phyloP scores from a whole-genome alignment of 2,329 filamentous ascomycete genomes.

The Xylariaceae sp. region DNA sequence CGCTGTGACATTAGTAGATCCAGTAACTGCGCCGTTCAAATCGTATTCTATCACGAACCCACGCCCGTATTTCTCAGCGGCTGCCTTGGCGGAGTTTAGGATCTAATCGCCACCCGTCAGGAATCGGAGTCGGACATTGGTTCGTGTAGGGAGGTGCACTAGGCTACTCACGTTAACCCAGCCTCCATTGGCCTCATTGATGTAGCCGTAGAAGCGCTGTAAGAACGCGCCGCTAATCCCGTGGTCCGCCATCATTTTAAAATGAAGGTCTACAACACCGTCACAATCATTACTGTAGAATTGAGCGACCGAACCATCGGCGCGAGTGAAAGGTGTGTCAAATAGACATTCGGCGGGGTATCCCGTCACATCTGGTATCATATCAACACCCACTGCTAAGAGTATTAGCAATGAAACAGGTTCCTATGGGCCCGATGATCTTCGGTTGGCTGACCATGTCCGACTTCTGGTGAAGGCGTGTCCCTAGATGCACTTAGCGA shows the following conservation, averaged over 20 bases:
- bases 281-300: constrained; percentile 37
- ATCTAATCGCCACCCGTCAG: constrained; percentile 25
- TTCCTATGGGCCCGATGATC: neutral
- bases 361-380: constrained; percentile 34
- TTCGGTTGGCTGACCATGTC: constrained; percentile 28
- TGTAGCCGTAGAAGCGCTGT: constrained; percentile 36
- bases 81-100: constrained; percentile 28
- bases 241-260: constrained; percentile 34
- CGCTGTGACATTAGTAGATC: constrained; percentile 29
- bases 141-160: too few species aligned
- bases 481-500: constrained; percentile 20
- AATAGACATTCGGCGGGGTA: constrained; percentile 36
- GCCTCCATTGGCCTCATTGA: constrained; percentile 33
- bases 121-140: too few species aligned
- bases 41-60: constrained; percentile 37
- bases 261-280: constrained; percentile 35
- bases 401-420: neutral
- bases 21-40: constrained; percentile 30
- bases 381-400: constrained; percentile 33
- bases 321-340: constrained; percentile 32
- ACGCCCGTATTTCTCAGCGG: constrained; percentile 36
- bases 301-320: constrained; percentile 26
- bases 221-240: constrained; percentile 36
- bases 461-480: constrained; percentile 31
- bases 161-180: constrained; percentile 29